Conservation (phyloP, 257 asterid genomes). For the Buddleja alternifolia region DNA sequence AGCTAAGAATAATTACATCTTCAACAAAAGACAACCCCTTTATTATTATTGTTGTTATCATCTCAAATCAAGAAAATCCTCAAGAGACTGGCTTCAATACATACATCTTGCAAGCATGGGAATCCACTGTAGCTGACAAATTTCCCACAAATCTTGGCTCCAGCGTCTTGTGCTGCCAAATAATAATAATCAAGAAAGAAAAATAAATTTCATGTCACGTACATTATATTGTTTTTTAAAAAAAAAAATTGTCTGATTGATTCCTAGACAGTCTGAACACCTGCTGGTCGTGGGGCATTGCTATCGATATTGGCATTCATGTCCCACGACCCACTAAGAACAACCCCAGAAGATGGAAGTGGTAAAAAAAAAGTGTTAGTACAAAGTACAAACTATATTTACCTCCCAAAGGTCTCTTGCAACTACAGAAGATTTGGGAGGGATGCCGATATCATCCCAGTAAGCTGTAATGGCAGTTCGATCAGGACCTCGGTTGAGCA, state of each 20-base stretch:
- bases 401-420: slow-evolving; percentile 93
- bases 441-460: slow-evolving; percentile 86
- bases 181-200: background rate
- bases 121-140: slow-evolving; percentile 62
- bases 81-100: slow-evolving; percentile 59
- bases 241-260: too few species aligned
- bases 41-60: background rate
- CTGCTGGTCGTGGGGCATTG: too few species aligned
- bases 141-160: slow-evolving; percentile 58
- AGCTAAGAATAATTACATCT: background rate
- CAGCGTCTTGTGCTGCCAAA: slow-evolving; percentile 71
- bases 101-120: slow-evolving; percentile 86
- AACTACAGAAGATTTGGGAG: slow-evolving; percentile 45
- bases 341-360: background rate
- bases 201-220: background rate
- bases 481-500: slow-evolving; percentile 63
- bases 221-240: too few species aligned
- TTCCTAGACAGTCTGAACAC: too few species aligned
- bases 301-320: too few species aligned
- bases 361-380: background rate
- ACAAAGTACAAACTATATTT: slow-evolving; percentile 11
- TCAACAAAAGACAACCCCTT: background rate
- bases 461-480: slow-evolving; percentile 50
- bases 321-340: too few species aligned
- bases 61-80: slow-evolving; percentile 18